These are phyloP conservation scores for Didymella glomerata DNA, from an alignment of 2,329 filamentous ascomycete genomes.

Conservation along the genomic window DNA sequence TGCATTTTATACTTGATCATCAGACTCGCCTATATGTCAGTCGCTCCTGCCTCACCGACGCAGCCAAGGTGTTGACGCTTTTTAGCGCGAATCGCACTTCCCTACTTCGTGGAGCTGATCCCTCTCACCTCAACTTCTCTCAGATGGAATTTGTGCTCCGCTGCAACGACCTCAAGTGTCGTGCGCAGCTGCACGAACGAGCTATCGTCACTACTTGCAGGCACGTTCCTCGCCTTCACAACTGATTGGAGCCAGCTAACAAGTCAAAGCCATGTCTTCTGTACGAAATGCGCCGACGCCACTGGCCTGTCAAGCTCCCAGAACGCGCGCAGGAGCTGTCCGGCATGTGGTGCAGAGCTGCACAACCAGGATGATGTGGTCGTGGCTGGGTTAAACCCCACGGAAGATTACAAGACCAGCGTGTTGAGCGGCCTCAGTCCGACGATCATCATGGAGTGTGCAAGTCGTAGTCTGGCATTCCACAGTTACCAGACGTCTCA, in stretches of 20 bases:
- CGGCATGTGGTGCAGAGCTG: constrained; percentile 76
- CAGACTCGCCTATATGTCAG: background rate
- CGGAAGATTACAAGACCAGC: constrained; percentile 89
- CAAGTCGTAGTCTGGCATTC: constrained; percentile 78
- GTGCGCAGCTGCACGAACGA: constrained; percentile 70
- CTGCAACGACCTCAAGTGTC: constrained; percentile 84
- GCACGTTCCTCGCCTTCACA: constrained; percentile 55
- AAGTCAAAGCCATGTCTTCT: constrained; percentile 77
- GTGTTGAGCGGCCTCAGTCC: constrained; percentile 85
- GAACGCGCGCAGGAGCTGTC: constrained; percentile 69
- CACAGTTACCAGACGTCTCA: constrained; percentile 88
- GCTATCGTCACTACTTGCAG: constrained; percentile 92
- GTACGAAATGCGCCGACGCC: constrained; percentile 73
- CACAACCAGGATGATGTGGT: constrained; percentile 78
- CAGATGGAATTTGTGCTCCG: constrained; percentile 76
- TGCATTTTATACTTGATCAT: constrained; percentile 5
- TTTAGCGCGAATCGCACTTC: constrained; percentile 14
- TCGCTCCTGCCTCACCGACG: constrained; percentile 27
- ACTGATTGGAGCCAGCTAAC: constrained; percentile 47
- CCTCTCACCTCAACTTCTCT: constrained; percentile 3
- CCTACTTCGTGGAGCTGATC: background rate
- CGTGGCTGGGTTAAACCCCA: constrained; percentile 74
- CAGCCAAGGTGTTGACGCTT: constrained; percentile 21
- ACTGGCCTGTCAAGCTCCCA: constrained; percentile 68
- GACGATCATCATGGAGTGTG: constrained; percentile 84